Evolutionary conservation across 192 early-diverging fungal species (phyloP), one percentile per base, ranked within the genome.

Genomic region (Coemansia furcata): DNA sequence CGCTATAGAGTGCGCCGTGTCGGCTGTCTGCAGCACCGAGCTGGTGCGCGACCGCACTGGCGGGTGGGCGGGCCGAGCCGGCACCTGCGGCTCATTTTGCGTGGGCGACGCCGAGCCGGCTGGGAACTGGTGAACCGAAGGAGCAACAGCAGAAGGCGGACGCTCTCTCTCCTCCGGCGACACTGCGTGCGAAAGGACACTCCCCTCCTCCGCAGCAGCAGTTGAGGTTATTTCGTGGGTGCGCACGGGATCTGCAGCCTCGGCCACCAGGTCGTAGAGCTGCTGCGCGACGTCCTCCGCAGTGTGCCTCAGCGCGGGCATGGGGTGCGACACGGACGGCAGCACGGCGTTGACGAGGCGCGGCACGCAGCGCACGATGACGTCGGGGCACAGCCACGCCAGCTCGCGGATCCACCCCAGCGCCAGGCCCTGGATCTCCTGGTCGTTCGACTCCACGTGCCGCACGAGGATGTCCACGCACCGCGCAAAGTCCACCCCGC

Each of bases 321-420:
- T 85, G 23, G 88, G 80, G 65, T 98, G 95, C 14, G 95, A 88
- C 4, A 98, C 83, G 5, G 88, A 89, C 3, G 97, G 97, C 15
- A 99, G 72, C 35, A 98, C 90, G 0, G 94, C 89, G 6, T 86
- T 87, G 32, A 98, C 87, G 2, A 98, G 84, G 29, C 85, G 71
- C 11, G 96, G 93, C 32, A 93, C 90, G 62, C 89, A 93, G 11
- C 89, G 86, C 32, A 98, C 86, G 65, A 98, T 92, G 3, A 92
- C 87, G 15, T 92, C 87, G 44, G 91, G 88, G 21, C 94, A 91
- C 26, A 96, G 80, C 29, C 80, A 77, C 29, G 96, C 90, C 65
- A 99, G 95, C 71, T 92, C 91, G 68, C 91, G 89, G 54, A 97
- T 88, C 98, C 98, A 99, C 44, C 86, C 84, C 19, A 99, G 74